phyloP scores from a whole-genome alignment of 176 grass and related monocot species.

The Hyparrhenia diplandra region DNA sequence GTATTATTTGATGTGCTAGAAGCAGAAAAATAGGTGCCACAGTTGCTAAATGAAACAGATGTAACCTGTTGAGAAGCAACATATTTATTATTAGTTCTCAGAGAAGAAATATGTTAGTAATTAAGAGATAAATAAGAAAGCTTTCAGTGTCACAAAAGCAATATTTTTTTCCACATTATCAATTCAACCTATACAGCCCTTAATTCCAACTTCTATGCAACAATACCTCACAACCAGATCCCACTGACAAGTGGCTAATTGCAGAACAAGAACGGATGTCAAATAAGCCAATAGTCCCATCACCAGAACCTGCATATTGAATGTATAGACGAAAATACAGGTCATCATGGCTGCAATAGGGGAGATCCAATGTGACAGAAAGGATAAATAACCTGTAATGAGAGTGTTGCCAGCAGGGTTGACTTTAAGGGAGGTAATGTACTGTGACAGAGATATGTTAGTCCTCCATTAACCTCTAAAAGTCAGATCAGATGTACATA shows the following conservation, averaged over 20 bases:
- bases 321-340: neutral
- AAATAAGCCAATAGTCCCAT: slow-evolving; percentile 93
- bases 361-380: slow-evolving; percentile 1
- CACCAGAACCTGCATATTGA: slow-evolving; percentile 73
- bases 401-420: slow-evolving; percentile 76
- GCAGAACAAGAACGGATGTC: slow-evolving; percentile 81
- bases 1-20: slow-evolving; percentile 87
- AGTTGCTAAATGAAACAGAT: slow-evolving; percentile 90
- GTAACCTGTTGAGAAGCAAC: slow-evolving; percentile 60
- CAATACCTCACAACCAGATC: slow-evolving; percentile 70
- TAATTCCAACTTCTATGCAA: neutral
- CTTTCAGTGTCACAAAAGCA: neutral
- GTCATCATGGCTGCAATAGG: neutral
- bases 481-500: slow-evolving; percentile 22
- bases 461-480: slow-evolving; percentile 16
- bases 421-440: slow-evolving; percentile 90
- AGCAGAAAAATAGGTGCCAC: slow-evolving; percentile 88
- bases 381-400: slow-evolving; percentile 62
- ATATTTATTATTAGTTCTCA: slow-evolving; percentile 28
- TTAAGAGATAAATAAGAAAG: neutral
- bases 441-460: slow-evolving; percentile 55
- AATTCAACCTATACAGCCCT: slow-evolving; percentile 1
- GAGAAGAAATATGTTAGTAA: slow-evolving; percentile 27
- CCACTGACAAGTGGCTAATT: slow-evolving; percentile 91
- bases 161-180: slow-evolving; percentile 12